Percentiles rank a stretch among this genome's conserved stretches.
Conservation (phyloP, 495 filamentous ascomycete genomes). For the Penicillium egyptiacum region DNA sequence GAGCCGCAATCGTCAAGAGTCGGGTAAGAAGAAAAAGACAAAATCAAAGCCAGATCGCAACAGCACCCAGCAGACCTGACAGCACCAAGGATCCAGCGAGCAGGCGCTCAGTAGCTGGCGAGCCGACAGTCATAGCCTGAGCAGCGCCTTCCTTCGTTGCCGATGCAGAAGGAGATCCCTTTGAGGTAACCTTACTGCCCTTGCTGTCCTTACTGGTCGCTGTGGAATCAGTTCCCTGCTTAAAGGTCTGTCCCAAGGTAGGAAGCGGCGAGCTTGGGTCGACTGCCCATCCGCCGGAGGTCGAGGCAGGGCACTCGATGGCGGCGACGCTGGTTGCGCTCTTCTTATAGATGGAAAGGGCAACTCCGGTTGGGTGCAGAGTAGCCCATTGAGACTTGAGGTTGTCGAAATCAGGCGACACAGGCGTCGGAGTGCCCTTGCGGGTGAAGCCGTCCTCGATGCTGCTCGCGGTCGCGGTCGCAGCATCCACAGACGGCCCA, state of each 20-base stretch:
- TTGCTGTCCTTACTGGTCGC: constrained; percentile 6
- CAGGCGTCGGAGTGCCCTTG: constrained; percentile 70
- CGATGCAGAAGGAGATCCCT: constrained; percentile 18
- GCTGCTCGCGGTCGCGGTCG: constrained; percentile 44
- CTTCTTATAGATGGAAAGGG: constrained; percentile 61
- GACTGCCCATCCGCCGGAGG: constrained; percentile 68
- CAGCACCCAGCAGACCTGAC: constrained; percentile 23
- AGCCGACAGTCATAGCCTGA: constrained; percentile 16
- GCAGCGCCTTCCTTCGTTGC: constrained; percentile 24
- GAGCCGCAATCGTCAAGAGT: not conserved
- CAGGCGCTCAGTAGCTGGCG: constrained; percentile 25
- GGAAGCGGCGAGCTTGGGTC: constrained; percentile 67
- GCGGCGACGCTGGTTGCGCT: constrained; percentile 52
- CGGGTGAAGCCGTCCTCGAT: constrained; percentile 66
- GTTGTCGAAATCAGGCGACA: constrained; percentile 75
- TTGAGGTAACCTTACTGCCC: constrained; percentile 2
- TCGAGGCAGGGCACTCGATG: constrained; percentile 69
- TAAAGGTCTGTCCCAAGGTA: constrained; percentile 56
- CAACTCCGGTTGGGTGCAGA: constrained; percentile 65
- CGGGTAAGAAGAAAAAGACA: not conserved
- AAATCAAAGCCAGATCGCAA: constrained; percentile 29
- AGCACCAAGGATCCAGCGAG: constrained; percentile 24
- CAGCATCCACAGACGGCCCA: constrained; percentile 43
- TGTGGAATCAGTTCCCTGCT: constrained; percentile 8
- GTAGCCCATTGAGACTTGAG: constrained; percentile 76